A percentile compares a stretch with the other conserved stretches of the same genome.
These are phyloP conservation scores for Carallia pectinifolia DNA, from an alignment of 345 rosid genomes.

Conservation along the genomic window DNA sequence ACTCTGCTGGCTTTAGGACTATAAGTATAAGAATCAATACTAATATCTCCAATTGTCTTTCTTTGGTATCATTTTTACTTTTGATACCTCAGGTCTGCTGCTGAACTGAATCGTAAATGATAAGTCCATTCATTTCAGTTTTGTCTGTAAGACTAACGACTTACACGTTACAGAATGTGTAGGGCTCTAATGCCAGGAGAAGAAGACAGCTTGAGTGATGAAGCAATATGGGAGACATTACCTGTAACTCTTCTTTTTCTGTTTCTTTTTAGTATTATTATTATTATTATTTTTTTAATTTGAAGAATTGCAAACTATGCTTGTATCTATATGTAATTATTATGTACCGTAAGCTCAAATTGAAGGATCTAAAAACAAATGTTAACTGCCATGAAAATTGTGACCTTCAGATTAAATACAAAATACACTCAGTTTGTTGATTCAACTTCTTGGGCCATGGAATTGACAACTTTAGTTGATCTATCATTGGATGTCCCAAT, in stretches of 20 bases:
- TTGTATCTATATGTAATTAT: not conserved
- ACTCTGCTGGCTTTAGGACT: not conserved
- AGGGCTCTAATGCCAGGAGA: constrained; percentile 94
- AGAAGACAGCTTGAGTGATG: constrained; percentile 82
- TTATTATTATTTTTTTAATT: not conserved
- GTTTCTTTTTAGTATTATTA: not conserved
- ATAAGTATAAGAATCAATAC: not conserved
- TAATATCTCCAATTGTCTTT: not conserved
- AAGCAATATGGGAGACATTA: constrained; percentile 94
- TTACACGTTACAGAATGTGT: constrained; percentile 69
- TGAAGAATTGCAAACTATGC: not conserved
- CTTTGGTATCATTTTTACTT: not conserved
- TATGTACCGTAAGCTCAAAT: not conserved
- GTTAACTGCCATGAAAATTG: too few species aligned
- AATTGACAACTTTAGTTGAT: too few species aligned
- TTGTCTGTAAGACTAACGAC: not conserved
- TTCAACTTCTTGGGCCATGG: too few species aligned
- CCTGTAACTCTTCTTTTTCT: constrained; percentile 57
- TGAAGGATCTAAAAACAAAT: not conserved
- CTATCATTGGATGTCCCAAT: too few species aligned
- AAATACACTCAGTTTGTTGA: too few species aligned
- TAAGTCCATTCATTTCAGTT: not conserved
- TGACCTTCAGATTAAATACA: too few species aligned
- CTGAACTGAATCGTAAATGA: not conserved
- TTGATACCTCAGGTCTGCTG: not conserved